Evolutionary conservation across 345 rosid species (phyloP), one percentile per base, ranked within the genome.

Genomic region (Fremontodendron californicum): DNA sequence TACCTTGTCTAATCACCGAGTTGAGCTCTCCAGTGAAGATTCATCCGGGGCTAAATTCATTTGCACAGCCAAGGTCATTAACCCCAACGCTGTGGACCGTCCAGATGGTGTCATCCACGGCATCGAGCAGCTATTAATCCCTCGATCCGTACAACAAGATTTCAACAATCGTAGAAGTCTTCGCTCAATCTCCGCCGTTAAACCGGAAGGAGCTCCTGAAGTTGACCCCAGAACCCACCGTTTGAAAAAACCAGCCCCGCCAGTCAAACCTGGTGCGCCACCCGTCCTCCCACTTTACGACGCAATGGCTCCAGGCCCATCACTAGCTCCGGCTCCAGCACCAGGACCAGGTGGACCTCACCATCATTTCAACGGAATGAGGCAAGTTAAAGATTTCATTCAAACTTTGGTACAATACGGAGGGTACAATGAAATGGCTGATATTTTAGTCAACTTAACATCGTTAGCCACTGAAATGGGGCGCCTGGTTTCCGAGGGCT

Each of bases 61-160:
- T 0, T 87, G 80, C 29, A 77, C 77, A 3, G 89, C 97, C 12
- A 80, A 75, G 71, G 74, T 92, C 16, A 63, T 87, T 60, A 86
- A 82, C 5, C 86, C 81, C 8, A 79, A 88, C 66, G 85, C 80
- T 10, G 46, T 92, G 19, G 75, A 76, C 81, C 89, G 95, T 21
- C 91, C 97, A 40, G 97, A 92, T 18, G 97, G 97, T 0, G 81
- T 92, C 13, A 90, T 92, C 77, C 94, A 92, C 84, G 93, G 94
- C n/a, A 92, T 92, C 78, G 90, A 90, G 19, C 85, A 87, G 73
- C 84, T 92, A 0, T 29, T 90, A 25, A 79, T 92, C 78, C 97
- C 97, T 5, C 91, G 86, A 5, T 90, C 97, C 23, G 93, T 92
- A 4, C 89, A 90, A 78, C 86, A 92, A 60, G 92, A 89, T 39